Evolutionary conservation across 805 yeast genomes (phyloP), one percentile per base, ranked within the genome.

Genomic region (Myxozyma geophila): DNA sequence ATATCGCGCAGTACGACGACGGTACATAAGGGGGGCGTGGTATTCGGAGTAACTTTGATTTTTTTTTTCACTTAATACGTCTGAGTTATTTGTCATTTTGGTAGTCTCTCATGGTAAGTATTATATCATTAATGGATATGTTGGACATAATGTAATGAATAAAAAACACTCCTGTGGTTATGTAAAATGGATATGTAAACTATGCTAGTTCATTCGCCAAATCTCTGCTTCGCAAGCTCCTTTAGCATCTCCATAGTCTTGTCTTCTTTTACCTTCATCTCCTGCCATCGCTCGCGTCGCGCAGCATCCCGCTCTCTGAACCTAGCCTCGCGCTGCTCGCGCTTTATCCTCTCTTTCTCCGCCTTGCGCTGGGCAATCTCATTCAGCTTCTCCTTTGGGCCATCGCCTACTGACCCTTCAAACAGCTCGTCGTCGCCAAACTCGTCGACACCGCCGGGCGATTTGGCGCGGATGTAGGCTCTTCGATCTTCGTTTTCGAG

Each of bases 301-400:
- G 51, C 70, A 13, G 69, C 67, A 43, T 67, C 70, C n/a, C 59
- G 53, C 44, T 66, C 67, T 39, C 66, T 28, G 23, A 41, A 52
- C 7, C 47, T 37, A 12, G 66, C 67, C 35, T 66, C 69, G 23
- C 68, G 35, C 23, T 44, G 23, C 60, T 63, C 64, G 8, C 61
- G 56, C 23, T 62, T 64, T 7, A 55, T 40, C 36, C 62, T 33
- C 19, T 63, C 65, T 37, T 60, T 59, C 52, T 66, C 69, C 8
- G 58, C 60, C 46, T 49, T 59, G 28, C 55, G 46, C 23, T 28
- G 58, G 15, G 66, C 68, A 17, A 58, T 57, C 41, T 64, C 66
- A 39, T 43, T 58, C n/a, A 66, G 19, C 49, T 63, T 60, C n/a
- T 28, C 53, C 13, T 41, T 21, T 9, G 54, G 23, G 5, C 58